Evolutionary conservation across 352 stramenopile species (phyloP), one percentile per base, ranked within the genome.

Genomic region (Phytophthora melonis): DNA sequence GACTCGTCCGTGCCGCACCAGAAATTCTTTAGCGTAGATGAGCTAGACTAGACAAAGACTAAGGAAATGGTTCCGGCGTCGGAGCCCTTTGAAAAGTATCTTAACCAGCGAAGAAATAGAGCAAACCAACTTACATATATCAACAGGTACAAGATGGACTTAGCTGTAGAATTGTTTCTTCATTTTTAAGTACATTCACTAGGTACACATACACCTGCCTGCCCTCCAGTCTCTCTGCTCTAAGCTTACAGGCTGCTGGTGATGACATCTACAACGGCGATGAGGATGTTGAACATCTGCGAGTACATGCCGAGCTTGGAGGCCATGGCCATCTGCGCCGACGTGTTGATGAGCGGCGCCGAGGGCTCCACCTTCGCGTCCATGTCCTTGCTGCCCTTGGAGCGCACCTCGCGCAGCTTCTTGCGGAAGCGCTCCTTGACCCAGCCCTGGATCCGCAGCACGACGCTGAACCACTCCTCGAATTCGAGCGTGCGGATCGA

Each of bases 401-500:
- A 84, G 16, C 80, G 82, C 62, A 94, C 76, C 1, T 89, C 76
- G 14, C 64, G 77, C 47, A 92, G 66, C 55, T 80, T 81, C 66
- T 92, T 91, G 63, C 83, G 78, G 63, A 91, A 85, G 39, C 75
- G 80, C 43, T 91, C 82, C 60, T 87, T 87, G 16, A 94, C 86
- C 83, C 87, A 91, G 57, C 84, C 79, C 59, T 94, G 86, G 58
- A 94, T 89, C 19, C 86, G 80, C 30, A 93, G 66, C 55, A 93
- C 87, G 32, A 92, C 86, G 32, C 79, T 70, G 63, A 94, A 93
- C 88, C 88, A 93, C 57, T 93, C 84, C 60, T 93, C 84, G 41
- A 95, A 95, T 73, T 95, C 88, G 52, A 93, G 80, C 34, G 83
- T 92, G 11, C 88, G 84, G 60, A 95, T 90, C 10, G 82, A 91